A percentile compares a stretch with the other conserved stretches of the same genome.
phyloP scores from a whole-genome alignment of 805 yeast genomes.

The Zygosaccharomyces lentus region DNA sequence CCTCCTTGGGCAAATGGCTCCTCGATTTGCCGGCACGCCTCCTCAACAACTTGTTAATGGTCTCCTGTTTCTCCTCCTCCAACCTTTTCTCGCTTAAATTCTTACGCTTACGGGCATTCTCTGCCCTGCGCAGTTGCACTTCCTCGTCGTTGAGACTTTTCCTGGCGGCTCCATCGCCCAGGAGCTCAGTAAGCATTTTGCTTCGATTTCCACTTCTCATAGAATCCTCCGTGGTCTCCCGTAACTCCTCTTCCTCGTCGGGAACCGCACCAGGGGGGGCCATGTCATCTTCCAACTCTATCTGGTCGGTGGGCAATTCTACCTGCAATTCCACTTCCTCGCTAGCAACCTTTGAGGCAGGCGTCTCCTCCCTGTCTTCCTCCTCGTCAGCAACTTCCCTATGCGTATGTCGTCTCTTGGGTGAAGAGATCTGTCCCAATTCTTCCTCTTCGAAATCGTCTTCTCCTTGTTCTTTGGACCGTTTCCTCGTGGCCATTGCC shows the following conservation, averaged over 20 bases:
- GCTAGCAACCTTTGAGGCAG: conserved; percentile 16
- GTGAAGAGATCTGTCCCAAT: conserved; percentile 2
- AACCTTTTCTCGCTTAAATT: conserved; percentile 75
- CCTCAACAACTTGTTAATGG: conserved; percentile 78
- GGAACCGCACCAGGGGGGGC: not conserved
- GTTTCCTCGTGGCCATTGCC: conserved; percentile 1
- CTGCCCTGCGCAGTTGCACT: conserved; percentile 73
- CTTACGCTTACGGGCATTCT: conserved; percentile 81
- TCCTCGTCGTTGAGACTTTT: conserved; percentile 79
- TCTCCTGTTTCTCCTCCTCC: conserved; percentile 91
- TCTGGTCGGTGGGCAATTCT: conserved; percentile 6
- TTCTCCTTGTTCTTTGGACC: conserved; percentile 16
- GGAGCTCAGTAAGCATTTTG: conserved; percentile 20
- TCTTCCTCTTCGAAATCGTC: conserved; percentile 15
- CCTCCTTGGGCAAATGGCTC: conserved; percentile 26
- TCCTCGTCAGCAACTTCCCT: conserved; percentile 6
- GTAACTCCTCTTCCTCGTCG: conserved; percentile 17
- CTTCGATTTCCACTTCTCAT: conserved; percentile 21
- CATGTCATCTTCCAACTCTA: conserved; percentile 3
- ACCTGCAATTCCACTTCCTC: conserved; percentile 10
- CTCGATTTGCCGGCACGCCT: conserved; percentile 75
- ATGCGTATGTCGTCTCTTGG: conserved; percentile 1
- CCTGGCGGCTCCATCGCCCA: conserved; percentile 27
- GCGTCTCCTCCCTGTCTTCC: conserved; percentile 19
- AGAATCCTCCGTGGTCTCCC: conserved; percentile 21